Base-by-base conservation (phyloP, 2,329 filamentous ascomycete species). In the Microdochium trichocladiopsis region DNA sequence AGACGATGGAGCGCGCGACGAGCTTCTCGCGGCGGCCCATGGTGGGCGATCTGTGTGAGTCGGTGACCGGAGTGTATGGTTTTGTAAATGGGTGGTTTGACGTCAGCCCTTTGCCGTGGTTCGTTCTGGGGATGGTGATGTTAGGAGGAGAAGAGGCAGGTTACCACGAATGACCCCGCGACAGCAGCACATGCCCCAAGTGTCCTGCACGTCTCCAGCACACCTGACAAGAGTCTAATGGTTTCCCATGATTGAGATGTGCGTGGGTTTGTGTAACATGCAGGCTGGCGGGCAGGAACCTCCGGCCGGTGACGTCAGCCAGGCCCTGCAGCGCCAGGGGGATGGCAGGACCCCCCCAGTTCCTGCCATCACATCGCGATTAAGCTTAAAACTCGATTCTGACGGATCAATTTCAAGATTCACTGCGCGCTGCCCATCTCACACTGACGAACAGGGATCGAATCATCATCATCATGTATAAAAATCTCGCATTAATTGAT, bases 1-100 rank as follows among this genome's bases (percentile, higher is more conserved):
- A 63, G 49, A 70, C 63, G 53, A 75, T 64, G 14, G 73, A 75
- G 9, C 68, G 66, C 25, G 71, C 69, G 52, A 76, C 72, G 18
- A 59, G 48, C 18, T 52, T 58, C 31, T 66, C 61, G 25, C 65
- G 64, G 28, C 58, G 56, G 8, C 53, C 49, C 63, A 67, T 67
- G 5, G 28, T 31, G 28, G 14, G 28, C 14, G 28, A 31, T 8
- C 14, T 31, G 28, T 31, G 28, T 31, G 28, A 31, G 8, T 31
- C 8, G 8, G 28, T 33, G 28, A 33, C 28, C 14, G 28, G 28
- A 33, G 28, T 33, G 28, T 33, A 33, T 33, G 14, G 28, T 33
- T 8, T 33, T 8, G 28, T 33, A 33, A 33, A 33, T 33, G 28
- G 28, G 28, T 33, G 28, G 28, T 14, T 33, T 33, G 28, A 33